Conservation (phyloP, 108 stramenopile species). For the Cyclostephanos invisitatus region DNA sequence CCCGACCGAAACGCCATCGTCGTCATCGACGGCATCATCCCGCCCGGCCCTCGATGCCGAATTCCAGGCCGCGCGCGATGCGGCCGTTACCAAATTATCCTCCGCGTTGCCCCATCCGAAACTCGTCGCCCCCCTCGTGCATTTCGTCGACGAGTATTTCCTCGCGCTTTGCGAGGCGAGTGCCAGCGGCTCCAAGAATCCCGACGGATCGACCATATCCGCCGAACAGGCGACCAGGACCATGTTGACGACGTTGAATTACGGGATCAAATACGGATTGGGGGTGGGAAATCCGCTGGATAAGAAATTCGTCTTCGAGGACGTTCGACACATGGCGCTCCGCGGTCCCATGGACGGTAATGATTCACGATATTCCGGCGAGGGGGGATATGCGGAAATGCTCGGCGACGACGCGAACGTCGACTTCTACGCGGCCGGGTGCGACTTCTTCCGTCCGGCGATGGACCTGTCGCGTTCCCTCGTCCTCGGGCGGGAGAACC, state of each 20-base stretch:
- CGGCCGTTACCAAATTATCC: slow-evolving; percentile 39
- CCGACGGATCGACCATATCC: slow-evolving; percentile 36
- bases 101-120: slow-evolving; percentile 13
- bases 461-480: slow-evolving; percentile 76
- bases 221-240: slow-evolving; percentile 45
- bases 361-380: slow-evolving; percentile 54
- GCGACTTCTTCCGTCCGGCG: slow-evolving; percentile 89
- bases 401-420: slow-evolving; percentile 35
- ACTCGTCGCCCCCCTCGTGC: slow-evolving; percentile 52
- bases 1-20: neutral
- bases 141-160: slow-evolving; percentile 84
- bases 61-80: slow-evolving; percentile 56
- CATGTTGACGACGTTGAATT: slow-evolving; percentile 63
- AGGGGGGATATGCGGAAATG: slow-evolving; percentile 17
- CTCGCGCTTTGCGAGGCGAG: slow-evolving; percentile 48
- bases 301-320: slow-evolving; percentile 62
- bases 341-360: slow-evolving; percentile 63
- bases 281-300: slow-evolving; percentile 31
- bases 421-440: slow-evolving; percentile 88
- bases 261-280: slow-evolving; percentile 73
- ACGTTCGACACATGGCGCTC: slow-evolving; percentile 70
- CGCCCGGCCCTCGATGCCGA: slow-evolving; percentile 36
- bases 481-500: slow-evolving; percentile 79
- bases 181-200: slow-evolving; percentile 27
- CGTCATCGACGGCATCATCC: neutral